phyloP scores from a whole-genome alignment of 257 asterid genomes.

The Solanum rostratum region DNA sequence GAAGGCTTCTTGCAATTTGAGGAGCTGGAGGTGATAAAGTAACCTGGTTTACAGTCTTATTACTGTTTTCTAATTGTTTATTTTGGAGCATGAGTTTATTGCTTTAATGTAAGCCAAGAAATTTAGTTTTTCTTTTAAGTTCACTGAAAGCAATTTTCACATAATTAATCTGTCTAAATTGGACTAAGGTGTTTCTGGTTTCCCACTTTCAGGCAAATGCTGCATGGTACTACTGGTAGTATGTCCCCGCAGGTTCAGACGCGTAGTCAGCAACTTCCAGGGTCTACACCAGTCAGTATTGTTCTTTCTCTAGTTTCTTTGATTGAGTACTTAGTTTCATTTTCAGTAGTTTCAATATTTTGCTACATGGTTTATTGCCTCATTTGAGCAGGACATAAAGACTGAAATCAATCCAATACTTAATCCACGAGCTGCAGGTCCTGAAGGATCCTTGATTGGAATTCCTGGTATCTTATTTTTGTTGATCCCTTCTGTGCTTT shows the following conservation, averaged over 20 bases:
- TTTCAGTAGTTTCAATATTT: not conserved
- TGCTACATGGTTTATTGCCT: not conserved
- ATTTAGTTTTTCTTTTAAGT: not conserved
- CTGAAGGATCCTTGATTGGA: constrained; percentile 93
- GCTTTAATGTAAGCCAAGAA: not conserved
- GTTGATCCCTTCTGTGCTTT: not conserved
- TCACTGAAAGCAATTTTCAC: not conserved
- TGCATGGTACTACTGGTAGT: constrained; percentile 71
- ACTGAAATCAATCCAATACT: constrained; percentile 77
- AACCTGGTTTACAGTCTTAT: not conserved
- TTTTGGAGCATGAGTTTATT: not conserved
- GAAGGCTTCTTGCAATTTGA: not conserved
- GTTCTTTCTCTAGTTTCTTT: constrained; percentile 4
- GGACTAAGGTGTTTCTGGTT: not conserved
- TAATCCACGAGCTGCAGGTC: constrained; percentile 66
- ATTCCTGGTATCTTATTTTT: constrained; percentile 48
- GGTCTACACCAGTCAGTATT: constrained; percentile 70
- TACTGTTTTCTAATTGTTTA: not conserved
- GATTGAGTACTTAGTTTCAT: not conserved
- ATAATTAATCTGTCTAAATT: not conserved
- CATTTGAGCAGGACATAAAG: constrained; percentile 60
- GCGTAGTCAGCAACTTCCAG: constrained; percentile 89
- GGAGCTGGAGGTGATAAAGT: not conserved
- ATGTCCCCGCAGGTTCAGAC: constrained; percentile 91
- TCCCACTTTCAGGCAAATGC: constrained; percentile 55